Conservation (phyloP, 306 rosid species). For the Urtica urens region DNA sequence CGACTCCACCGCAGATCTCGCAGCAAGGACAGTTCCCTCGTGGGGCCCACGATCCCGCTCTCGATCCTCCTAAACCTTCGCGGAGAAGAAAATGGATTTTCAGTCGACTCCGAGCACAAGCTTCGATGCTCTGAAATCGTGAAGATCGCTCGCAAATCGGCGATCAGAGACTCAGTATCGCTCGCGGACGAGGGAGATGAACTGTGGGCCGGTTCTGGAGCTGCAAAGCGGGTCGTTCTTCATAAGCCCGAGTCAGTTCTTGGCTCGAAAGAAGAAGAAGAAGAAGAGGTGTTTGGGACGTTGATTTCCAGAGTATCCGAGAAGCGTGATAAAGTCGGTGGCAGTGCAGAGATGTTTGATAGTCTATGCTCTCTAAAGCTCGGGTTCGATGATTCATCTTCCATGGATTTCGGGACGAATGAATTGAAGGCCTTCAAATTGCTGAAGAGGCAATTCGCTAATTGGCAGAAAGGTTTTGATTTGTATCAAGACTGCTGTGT, state of each 20-base stretch:
- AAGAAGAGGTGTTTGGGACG: constrained; percentile 25
- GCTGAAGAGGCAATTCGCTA: constrained; percentile 42
- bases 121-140: constrained; percentile 33
- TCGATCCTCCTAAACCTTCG: constrained; percentile 38
- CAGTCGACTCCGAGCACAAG: constrained; percentile 13
- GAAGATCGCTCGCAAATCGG: constrained; percentile 29
- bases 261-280: constrained; percentile 8
- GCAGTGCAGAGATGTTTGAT: constrained; percentile 29
- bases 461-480: constrained; percentile 38
- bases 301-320: constrained; percentile 29
- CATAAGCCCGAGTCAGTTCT: constrained; percentile 25
- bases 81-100: constrained; percentile 29
- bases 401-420: constrained; percentile 20
- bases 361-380: constrained; percentile 44
- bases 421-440: constrained; percentile 34
- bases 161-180: constrained; percentile 25
- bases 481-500: constrained; percentile 4
- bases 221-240: constrained; percentile 22
- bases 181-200: constrained; percentile 45
- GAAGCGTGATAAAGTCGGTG: constrained; percentile 20
- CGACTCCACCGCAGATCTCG: constrained; percentile 23
- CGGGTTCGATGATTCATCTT: constrained; percentile 33
- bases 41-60: constrained; percentile 60
- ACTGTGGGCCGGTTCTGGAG: constrained; percentile 22
- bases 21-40: constrained; percentile 22